phyloP scores from a whole-genome alignment of 2,329 filamentous ascomycete genomes.

The Furcasterigmium furcatum region DNA sequence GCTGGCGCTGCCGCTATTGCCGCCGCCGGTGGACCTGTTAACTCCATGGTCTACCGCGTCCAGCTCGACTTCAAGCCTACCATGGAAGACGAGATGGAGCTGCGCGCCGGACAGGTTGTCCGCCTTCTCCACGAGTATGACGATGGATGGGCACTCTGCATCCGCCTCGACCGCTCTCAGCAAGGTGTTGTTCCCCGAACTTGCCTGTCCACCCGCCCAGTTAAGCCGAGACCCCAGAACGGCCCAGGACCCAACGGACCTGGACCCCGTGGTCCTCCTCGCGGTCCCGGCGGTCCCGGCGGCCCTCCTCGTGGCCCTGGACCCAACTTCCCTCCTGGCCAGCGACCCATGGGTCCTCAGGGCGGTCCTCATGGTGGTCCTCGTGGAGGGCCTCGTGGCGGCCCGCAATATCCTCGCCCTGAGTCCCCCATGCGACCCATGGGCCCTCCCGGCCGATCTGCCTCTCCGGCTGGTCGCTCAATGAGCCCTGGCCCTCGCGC shows the following conservation, averaged over 20 bases:
- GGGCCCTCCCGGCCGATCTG: conserved; percentile 28
- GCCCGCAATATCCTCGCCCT: conserved; percentile 26
- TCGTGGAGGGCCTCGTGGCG: conserved; percentile 12
- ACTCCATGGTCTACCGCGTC: conserved; percentile 77
- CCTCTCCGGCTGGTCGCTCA: conserved; percentile 37
- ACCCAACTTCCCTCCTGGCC: conserved; percentile 26
- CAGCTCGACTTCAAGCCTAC: conserved; percentile 93
- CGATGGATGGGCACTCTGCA: conserved; percentile 95
- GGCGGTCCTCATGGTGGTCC: conserved; percentile 21
- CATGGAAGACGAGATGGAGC: conserved; percentile 85
- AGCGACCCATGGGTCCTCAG: conserved; percentile 36
- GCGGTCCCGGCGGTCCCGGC: conserved; percentile 15
- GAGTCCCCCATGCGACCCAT: conserved; percentile 28
- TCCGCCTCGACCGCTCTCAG: conserved; percentile 81
- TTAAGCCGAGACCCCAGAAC: conserved; percentile 70
- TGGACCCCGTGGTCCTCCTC: conserved; percentile 52
- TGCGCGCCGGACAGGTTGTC: conserved; percentile 79
- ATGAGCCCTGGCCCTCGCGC: conserved; percentile 37
- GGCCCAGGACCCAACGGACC: not conserved
- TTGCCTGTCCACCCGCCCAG: conserved; percentile 85
- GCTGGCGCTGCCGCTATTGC: conserved; percentile 57
- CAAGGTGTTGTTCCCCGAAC: conserved; percentile 94
- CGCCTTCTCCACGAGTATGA: conserved; percentile 94
- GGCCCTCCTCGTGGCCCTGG: conserved; percentile 24
- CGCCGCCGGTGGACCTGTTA: conserved; percentile 56